Evolutionary conservation across 805 yeast species (phyloP), one percentile per base, ranked within the genome.

Genomic region (Lipomyces oligophaga): DNA sequence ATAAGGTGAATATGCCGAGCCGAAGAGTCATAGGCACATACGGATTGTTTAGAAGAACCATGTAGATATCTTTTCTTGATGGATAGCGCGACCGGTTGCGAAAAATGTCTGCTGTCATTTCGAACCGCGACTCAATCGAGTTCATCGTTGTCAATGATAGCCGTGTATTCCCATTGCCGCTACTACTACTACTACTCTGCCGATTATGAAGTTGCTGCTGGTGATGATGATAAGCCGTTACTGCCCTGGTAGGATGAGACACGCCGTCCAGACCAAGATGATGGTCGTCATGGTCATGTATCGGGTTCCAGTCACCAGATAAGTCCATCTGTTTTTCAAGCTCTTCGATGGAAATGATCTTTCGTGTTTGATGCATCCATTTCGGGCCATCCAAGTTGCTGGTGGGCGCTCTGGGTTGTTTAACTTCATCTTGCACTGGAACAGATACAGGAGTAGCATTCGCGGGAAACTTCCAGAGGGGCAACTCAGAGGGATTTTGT

Each of bases 1-100:
- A 78, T 34, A 87, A 72, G 11, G 78, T 56, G 30, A 80, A 70
- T 24, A 79, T 78, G 31, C 77, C 66, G 2, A 80, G 61, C 52
- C 98, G 70, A 53, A 90, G 75, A 20, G 83, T 73, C 40, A 90
- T 69, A 1, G 97, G 96, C 10, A 88, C 73, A 57, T 85, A 81
- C 16, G 95, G 89, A 62, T 85, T 87, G 52, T 79, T 78, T 44
- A 85, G 73, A 26, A 89, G 67, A 22, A 83, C 67, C 36, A 80
- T 71, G 44, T 70, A 70, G 8, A 88, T 57, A 26, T 75, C 71
- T 2, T 93, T 85, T 44, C 75, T 69, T 78, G 86, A 60, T 13
- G 41, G 25, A 5, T 40, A 7, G 20, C 36, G 41, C 8, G 43
- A 49, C 20, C 30, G 38, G 26, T 24, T 16, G 8, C 22, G 49